Conservation (phyloP, 768 basidiomycete genomes). For the Mycena indigotica region DNA sequence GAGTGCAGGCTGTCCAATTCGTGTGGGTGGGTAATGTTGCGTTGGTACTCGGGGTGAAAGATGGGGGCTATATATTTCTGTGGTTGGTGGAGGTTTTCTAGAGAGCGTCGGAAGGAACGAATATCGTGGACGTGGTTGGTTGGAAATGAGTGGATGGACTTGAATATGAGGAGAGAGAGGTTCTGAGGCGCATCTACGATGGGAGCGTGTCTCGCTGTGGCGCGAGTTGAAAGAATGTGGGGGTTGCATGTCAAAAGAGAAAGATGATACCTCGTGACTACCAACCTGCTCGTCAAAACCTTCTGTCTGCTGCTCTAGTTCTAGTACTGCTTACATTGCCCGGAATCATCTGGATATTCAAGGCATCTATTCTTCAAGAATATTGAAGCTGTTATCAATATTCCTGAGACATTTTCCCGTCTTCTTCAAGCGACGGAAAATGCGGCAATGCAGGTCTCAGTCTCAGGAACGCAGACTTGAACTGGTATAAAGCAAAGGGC, state of each 20-base stretch:
- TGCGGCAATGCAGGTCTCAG: not conserved
- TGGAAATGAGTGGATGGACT: not conserved
- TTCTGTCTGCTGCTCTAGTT: too few relatives aligned
- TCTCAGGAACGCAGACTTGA: not conserved
- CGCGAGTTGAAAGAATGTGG: conserved; percentile 1
- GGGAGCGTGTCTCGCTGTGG: not conserved
- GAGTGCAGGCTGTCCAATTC: conserved; percentile 9
- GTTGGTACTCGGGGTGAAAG: not conserved
- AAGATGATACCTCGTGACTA: not conserved
- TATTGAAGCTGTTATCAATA: not conserved
- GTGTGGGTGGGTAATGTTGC: conserved; percentile 6
- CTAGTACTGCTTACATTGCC: too few relatives aligned
- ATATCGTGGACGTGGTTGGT: not conserved
- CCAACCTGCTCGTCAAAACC: too few relatives aligned
- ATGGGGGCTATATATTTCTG: not conserved
- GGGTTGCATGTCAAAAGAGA: not conserved
- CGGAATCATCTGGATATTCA: too few relatives aligned
- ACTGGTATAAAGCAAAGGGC: not conserved
- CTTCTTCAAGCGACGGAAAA: not conserved
- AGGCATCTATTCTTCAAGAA: not conserved
- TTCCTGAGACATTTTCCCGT: not conserved
- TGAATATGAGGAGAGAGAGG: not conserved
- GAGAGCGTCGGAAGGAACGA: not conserved
- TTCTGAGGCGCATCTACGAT: not conserved
- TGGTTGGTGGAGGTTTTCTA: not conserved